Evolutionary conservation across 2,329 filamentous ascomycete species (phyloP).

Genomic region (Pestalotiopsis sp.): DNA sequence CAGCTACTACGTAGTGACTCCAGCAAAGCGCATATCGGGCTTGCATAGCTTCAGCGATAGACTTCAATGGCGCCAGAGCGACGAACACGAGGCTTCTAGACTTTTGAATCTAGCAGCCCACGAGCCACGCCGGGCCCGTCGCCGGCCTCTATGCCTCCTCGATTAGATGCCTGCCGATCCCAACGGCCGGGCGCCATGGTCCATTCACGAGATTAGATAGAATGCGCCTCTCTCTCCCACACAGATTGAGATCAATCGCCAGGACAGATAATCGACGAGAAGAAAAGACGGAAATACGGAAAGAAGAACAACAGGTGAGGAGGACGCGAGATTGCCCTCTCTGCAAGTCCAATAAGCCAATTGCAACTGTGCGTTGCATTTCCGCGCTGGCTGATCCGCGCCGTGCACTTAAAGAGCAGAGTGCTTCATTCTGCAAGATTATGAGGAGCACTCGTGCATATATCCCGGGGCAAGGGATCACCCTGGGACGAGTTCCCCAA

Average conservation of each 20-base stretch:
- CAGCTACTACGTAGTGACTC: neutral
- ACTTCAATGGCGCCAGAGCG: constrained; percentile 2
- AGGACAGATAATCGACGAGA: neutral
- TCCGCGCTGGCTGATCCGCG: neutral
- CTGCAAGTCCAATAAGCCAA: neutral
- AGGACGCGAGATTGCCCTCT: neutral
- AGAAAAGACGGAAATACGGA: neutral
- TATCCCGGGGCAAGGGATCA: neutral
- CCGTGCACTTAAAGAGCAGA: neutral
- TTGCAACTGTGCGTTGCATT: neutral
- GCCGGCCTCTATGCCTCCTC: neutral
- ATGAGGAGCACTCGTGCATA: neutral
- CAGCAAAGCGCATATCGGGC: neutral
- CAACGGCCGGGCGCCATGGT: neutral
- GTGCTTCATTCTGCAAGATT: neutral
- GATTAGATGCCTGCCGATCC: neutral
- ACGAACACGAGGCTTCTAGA: constrained; percentile 10
- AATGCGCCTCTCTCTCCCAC: neutral
- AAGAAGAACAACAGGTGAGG: neutral
- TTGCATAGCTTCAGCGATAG: neutral
- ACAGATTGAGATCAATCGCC: neutral
- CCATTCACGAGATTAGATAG: neutral
- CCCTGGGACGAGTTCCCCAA: neutral
- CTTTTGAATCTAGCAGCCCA: neutral
- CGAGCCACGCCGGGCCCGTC: neutral